Conservation (phyloP, 805 yeast species). For the Spathaspora hagerdaliae region DNA sequence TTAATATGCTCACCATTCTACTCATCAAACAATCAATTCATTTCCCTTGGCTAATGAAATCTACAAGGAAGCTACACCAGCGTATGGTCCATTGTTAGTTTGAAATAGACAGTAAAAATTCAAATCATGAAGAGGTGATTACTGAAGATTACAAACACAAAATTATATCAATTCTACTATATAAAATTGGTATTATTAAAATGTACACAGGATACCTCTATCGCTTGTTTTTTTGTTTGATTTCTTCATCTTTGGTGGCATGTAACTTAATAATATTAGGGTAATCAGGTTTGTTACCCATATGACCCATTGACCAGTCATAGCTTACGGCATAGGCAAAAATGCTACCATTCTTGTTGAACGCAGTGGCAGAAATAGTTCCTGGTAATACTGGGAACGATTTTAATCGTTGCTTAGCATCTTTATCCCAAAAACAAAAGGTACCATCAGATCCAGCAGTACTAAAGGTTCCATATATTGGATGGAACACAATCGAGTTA, state of each 20-base stretch:
- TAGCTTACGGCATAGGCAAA: slow-evolving; percentile 90
- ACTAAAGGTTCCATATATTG: slow-evolving; percentile 82
- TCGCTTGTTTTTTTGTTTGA: slow-evolving; percentile 51
- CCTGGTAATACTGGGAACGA: slow-evolving; percentile 66
- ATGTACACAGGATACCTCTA: neutral
- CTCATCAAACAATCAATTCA: too few species aligned
- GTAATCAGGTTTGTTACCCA: slow-evolving; percentile 68
- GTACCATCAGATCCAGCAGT: slow-evolving; percentile 96
- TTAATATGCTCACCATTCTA: too few species aligned
- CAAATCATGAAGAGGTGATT: too few species aligned
- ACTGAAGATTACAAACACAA: too few species aligned
- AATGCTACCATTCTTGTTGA: slow-evolving; percentile 78
- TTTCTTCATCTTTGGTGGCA: slow-evolving; percentile 81
- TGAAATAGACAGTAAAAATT: too few species aligned
- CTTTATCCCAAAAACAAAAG: slow-evolving; percentile 94
- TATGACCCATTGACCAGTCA: slow-evolving; percentile 94
- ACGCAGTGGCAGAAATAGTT: slow-evolving; percentile 71
- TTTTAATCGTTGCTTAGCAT: slow-evolving; percentile 80
- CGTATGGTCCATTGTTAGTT: too few species aligned
- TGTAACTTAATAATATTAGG: slow-evolving; percentile 79
- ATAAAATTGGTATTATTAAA: too few species aligned
- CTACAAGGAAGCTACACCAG: too few species aligned
- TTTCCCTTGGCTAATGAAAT: too few species aligned
- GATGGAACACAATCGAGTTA: slow-evolving; percentile 81
- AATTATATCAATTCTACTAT: too few species aligned